These are phyloP conservation scores for Raphidocelis subcapitata DNA, from an alignment of 139 green algal species.

Conservation along the genomic window DNA sequence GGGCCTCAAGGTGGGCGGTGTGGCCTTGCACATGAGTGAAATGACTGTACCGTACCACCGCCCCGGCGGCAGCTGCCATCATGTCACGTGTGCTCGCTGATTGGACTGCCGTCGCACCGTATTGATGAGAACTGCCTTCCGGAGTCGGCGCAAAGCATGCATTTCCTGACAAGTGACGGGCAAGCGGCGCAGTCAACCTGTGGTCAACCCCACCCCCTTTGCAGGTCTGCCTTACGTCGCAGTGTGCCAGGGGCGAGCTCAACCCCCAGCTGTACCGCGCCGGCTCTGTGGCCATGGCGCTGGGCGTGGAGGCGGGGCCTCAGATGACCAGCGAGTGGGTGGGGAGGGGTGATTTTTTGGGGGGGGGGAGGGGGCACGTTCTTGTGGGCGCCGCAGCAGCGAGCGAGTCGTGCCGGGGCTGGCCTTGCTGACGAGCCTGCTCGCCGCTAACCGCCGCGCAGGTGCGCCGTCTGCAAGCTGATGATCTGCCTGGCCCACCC, in stretches of 20 bases:
- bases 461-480: conserved; percentile 83
- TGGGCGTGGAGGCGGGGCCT: conserved; percentile 68
- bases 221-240: conserved; percentile 60
- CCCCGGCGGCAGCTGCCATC: too few species aligned
- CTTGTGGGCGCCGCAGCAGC: too few species aligned
- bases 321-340: conserved; percentile 20
- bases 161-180: too few species aligned
- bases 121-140: too few species aligned
- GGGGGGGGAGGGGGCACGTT: too few species aligned
- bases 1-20: conserved; percentile 49
- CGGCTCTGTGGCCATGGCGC: conserved; percentile 55
- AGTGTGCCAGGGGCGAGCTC: conserved; percentile 64
- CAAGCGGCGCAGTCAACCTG: too few species aligned
- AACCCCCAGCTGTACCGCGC: conserved; percentile 73
- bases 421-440: neutral
- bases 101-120: too few species aligned
- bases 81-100: too few species aligned
- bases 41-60: too few species aligned
- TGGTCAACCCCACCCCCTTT: neutral
- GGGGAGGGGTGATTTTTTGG: too few species aligned
- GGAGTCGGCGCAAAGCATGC: too few species aligned
- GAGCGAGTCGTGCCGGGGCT: too few species aligned
- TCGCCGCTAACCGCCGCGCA: conserved; percentile 41
- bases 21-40: neutral
- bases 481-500: conserved; percentile 86